A percentile compares a stretch with the other conserved stretches of the same genome.
These are phyloP conservation scores for Dendrobium chrysotoxum DNA, from an alignment of 106 monocot genomes.

Conservation along the genomic window DNA sequence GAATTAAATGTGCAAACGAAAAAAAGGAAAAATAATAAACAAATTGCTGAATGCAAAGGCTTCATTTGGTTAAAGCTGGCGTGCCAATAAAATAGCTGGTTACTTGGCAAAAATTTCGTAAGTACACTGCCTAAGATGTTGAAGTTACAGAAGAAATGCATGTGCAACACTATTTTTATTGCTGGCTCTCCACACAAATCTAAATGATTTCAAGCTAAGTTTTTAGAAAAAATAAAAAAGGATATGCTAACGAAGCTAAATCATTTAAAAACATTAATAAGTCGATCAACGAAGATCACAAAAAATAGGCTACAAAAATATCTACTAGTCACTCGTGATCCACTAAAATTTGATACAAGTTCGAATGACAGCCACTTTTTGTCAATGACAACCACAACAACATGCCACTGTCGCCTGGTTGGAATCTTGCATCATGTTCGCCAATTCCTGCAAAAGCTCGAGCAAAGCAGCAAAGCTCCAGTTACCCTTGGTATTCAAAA, in stretches of 20 bases:
- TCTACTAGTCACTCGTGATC: no score
- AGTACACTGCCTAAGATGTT: no score
- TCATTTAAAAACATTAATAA: not conserved
- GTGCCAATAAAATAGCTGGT: no score
- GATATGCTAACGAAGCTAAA: not conserved
- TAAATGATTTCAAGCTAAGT: not conserved
- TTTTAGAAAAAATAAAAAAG: not conserved
- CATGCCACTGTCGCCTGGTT: not conserved
- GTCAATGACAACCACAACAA: no score
- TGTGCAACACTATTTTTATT: not conserved
- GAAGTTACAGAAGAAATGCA: no score
- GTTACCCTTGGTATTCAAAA: not conserved
- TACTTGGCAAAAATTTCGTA: no score
- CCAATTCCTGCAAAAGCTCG: not conserved
- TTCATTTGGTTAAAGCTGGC: no score
- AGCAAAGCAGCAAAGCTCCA: not conserved
- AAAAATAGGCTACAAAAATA: no score
- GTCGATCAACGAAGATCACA: no score
- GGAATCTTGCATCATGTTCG: not conserved
- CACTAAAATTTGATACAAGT: not conserved
- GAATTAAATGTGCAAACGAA: no score
- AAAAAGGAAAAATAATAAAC: no score
- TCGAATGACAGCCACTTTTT: not conserved
- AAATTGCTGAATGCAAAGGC: no score
- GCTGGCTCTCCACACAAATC: not conserved